Base-by-base conservation (phyloP, 306 rosid genomes). In the Castanospermum australe region DNA sequence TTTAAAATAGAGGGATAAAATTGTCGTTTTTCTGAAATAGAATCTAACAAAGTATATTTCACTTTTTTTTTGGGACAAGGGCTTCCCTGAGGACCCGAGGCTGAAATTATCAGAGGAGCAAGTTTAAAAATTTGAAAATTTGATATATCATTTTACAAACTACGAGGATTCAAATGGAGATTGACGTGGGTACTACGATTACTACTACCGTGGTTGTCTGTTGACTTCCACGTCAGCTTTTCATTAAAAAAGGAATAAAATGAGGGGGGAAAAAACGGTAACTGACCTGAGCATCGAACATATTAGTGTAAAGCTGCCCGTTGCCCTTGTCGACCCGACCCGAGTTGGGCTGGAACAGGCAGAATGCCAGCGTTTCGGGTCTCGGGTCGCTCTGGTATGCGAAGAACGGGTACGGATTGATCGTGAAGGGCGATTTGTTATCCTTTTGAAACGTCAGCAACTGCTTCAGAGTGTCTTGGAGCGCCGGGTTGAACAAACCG, bases 261-360 rank as follows among this genome's bases (percentile, higher is more conserved):
- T 3, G 11, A 39, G 2, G 3, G 38, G 30, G 17, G 2, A 11
- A 42, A 10, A 68, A 71, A 55, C 5, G 6, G 65, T 8, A 14
- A 72, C 75, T 50, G 13, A 95, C 99, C 96, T 93, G 98, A 48
- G 99, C 97, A 44, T 95, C 97, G 77, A 95, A 95, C 99, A 95
- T 93, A 79, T 95, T 95, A 77, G 87, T 85, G 85, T 95, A 95
- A 42, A 90, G 92, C 39, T 90, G 84, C 0, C 97, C 96, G 8
- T 79, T 88, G 17, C 90, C 93, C 25, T 96, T 83, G 78, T 95
- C 97, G 47, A 87, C 87, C 30, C 98, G 97, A 2, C 99, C 97
- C 77, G 97, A 85, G 75, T 93, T 95, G 0, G 94, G 94, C 28
- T 91, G 90, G 78, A 95, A 95, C 66, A 95, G 32, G 38, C 99